phyloP scores from a whole-genome alignment of 1,284 basidiomycete genomes.

The Macrocystidia cucumis region DNA sequence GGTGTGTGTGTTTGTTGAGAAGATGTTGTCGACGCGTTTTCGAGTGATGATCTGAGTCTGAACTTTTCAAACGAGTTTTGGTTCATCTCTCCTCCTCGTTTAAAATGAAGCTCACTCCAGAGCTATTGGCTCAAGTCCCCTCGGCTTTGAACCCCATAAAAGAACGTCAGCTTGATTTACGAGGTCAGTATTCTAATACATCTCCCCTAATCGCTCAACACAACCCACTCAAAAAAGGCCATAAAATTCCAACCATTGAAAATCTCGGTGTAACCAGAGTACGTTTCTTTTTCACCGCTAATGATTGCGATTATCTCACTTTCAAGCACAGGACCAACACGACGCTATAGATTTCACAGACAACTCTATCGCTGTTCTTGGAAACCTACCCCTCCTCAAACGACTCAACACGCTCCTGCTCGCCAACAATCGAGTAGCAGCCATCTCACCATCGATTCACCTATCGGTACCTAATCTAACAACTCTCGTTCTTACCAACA shows the following conservation, averaged over 20 bases:
- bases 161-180: slow-evolving; percentile 90
- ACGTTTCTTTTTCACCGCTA: slow-evolving; percentile 23
- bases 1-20: slow-evolving; percentile 8
- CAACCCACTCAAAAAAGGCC: slow-evolving; percentile 49
- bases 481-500: slow-evolving; percentile 76
- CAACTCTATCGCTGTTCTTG: slow-evolving; percentile 87
- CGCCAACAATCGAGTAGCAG: slow-evolving; percentile 83
- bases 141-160: slow-evolving; percentile 86
- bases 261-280: slow-evolving; percentile 97
- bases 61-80: slow-evolving; percentile 21
- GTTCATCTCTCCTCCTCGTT: slow-evolving; percentile 14
- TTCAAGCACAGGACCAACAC: slow-evolving; percentile 69
- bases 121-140: slow-evolving; percentile 73
- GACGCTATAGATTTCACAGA: slow-evolving; percentile 95
- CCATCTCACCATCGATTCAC: slow-evolving; percentile 75
- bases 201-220: slow-evolving; percentile 15
- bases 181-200: slow-evolving; percentile 60
- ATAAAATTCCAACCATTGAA: slow-evolving; percentile 98
- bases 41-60: slow-evolving; percentile 43
- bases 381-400: slow-evolving; percentile 80
- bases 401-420: slow-evolving; percentile 76
- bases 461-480: slow-evolving; percentile 81
- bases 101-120: slow-evolving; percentile 88
- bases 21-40: slow-evolving; percentile 19
- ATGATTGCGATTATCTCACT: slow-evolving; percentile 10